Conservation (phyloP, 2,329 filamentous ascomycete genomes). For the Fusarium pseudonygamai region DNA sequence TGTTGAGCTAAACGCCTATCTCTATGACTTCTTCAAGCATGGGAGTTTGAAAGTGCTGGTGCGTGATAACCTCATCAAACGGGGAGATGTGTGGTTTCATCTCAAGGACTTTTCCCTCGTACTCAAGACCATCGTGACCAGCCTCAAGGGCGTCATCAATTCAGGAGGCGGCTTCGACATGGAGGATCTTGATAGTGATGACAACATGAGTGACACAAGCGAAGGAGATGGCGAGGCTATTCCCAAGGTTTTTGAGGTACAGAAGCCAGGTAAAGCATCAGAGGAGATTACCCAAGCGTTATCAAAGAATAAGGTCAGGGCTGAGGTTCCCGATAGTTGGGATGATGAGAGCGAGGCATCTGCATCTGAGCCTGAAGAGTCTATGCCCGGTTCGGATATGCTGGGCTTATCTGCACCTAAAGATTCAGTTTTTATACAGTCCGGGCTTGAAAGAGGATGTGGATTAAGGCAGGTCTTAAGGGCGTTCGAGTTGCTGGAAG, state of each 20-base stretch:
- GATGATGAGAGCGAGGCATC: slow-evolving; percentile 43
- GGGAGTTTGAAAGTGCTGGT: slow-evolving; percentile 70
- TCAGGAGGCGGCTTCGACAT: slow-evolving; percentile 49
- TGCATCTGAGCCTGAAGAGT: slow-evolving; percentile 34
- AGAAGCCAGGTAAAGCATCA: not conserved
- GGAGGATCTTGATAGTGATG: slow-evolving; percentile 49
- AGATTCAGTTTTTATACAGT: not conserved
- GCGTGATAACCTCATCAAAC: slow-evolving; percentile 71
- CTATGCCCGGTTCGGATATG: not conserved
- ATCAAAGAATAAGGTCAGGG: slow-evolving; percentile 32
- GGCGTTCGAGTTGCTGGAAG: slow-evolving; percentile 66
- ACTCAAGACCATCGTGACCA: slow-evolving; percentile 77
- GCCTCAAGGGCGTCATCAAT: slow-evolving; percentile 63
- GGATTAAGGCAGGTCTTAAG: slow-evolving; percentile 65
- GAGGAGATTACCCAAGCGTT: not conserved
- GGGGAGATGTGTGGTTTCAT: slow-evolving; percentile 76
- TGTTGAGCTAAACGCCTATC: slow-evolving; percentile 68
- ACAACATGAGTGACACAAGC: slow-evolving; percentile 11
- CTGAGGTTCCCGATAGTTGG: slow-evolving; percentile 53
- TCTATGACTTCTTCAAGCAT: slow-evolving; percentile 82
- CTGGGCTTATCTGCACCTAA: slow-evolving; percentile 40
- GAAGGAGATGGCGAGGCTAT: not conserved
- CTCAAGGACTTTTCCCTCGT: slow-evolving; percentile 69
- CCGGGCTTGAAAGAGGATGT: slow-evolving; percentile 50
- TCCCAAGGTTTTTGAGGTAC: not conserved